These are phyloP conservation scores for Psilocybe subaeruginosa DNA, from an alignment of 768 basidiomycete genomes.

Conservation along the genomic window DNA sequence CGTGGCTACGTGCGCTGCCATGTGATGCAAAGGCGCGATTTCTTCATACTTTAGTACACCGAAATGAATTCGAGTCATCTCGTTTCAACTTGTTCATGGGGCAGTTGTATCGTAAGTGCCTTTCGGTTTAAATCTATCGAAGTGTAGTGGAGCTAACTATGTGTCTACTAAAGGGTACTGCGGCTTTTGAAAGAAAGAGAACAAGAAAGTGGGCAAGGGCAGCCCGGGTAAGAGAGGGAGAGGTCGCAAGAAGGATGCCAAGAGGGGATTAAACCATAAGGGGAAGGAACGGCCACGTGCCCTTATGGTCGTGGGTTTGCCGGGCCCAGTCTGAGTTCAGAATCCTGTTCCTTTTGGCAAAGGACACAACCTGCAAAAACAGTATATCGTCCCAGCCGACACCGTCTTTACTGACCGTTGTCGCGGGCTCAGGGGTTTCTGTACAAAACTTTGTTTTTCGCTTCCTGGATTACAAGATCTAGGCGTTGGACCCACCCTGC, in stretches of 20 bases:
- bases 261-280: constrained; percentile 15
- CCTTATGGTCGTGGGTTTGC: constrained; percentile 14
- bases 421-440: neutral
- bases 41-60: no score
- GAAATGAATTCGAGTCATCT: neutral
- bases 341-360: constrained; percentile 1
- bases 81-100: no score
- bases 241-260: constrained; percentile 8
- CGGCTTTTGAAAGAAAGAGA: neutral
- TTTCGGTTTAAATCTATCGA: no score
- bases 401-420: constrained; percentile 5
- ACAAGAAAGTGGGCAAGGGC: neutral
- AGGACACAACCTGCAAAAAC: constrained; percentile 1
- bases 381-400: constrained; percentile 3
- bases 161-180: no score
- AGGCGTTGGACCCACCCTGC: neutral
- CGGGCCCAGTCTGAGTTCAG: neutral
- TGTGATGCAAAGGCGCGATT: no score
- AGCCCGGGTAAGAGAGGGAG: neutral
- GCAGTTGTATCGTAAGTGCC: no score
- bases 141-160: neutral
- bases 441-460: neutral
- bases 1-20: no score
- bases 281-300: constrained; percentile 15
- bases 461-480: constrained; percentile 5